Conservation (phyloP, 371 early-diverging fungal species). For the Mortierella sp. region DNA sequence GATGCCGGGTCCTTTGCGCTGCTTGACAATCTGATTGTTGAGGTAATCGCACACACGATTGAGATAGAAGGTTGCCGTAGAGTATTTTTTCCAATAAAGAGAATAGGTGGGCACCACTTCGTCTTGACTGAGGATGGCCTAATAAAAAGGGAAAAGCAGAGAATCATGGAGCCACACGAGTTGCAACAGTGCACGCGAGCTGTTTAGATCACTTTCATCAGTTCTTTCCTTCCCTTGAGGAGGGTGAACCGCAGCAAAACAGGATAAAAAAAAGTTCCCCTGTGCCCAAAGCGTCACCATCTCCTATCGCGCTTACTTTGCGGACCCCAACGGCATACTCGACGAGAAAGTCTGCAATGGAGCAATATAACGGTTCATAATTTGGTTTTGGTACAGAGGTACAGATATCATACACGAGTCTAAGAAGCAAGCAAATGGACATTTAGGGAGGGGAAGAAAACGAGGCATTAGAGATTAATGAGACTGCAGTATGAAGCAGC, state of each 20-base stretch:
- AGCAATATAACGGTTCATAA: constrained; percentile 74
- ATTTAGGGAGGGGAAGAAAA: neutral
- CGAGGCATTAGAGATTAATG: neutral
- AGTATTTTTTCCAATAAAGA: constrained; percentile 75
- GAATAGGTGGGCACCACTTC: constrained; percentile 82
- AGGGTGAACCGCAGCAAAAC: neutral
- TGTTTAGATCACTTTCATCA: neutral
- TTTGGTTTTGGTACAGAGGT: constrained; percentile 80
- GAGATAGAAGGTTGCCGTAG: constrained; percentile 69
- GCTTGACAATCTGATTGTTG: constrained; percentile 66
- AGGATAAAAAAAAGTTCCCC: too few relatives aligned
- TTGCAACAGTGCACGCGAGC: neutral
- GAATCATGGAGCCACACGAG: neutral
- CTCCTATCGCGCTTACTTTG: constrained; percentile 56
- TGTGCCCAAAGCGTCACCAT: neutral
- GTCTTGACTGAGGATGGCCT: constrained; percentile 71
- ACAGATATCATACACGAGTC: constrained; percentile 77
- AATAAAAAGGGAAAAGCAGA: neutral
- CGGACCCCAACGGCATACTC: constrained; percentile 64
- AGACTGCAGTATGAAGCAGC: neutral
- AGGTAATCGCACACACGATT: constrained; percentile 80
- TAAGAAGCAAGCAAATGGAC: constrained; percentile 6
- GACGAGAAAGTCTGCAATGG: constrained; percentile 75
- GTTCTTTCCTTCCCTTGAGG: neutral
- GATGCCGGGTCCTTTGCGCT: constrained; percentile 37